Conservation (phyloP, 192 early-diverging fungal genomes). For the Entrophospora sp. region DNA sequence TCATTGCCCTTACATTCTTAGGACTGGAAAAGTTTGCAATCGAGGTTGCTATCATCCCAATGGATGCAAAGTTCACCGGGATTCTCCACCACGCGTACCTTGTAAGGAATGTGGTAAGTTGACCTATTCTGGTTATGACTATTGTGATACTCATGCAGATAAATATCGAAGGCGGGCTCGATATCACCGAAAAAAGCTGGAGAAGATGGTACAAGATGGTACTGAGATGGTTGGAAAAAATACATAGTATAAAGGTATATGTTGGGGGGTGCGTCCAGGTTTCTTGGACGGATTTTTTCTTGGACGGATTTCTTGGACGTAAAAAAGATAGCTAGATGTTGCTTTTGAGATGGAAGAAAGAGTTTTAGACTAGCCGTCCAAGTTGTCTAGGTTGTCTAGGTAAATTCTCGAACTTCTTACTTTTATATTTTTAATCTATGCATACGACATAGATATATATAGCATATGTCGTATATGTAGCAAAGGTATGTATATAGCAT, state of each 20-base stretch:
- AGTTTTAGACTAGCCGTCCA: constrained; percentile 18
- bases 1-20: too few species aligned
- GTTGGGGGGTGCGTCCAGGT: neutral
- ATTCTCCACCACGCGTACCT: too few species aligned
- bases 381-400: constrained; percentile 19
- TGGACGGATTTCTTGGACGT: neutral
- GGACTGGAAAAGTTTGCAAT: too few species aligned
- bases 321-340: constrained; percentile 7
- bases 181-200: neutral
- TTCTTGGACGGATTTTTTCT: constrained; percentile 4
- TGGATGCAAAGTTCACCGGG: too few species aligned
- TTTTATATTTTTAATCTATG: constrained; percentile 8
- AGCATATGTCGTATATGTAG: neutral
- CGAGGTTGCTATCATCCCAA: too few species aligned
- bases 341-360: neutral
- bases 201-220: constrained; percentile 2
- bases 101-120: too few species aligned
- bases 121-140: too few species aligned
- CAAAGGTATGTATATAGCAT: constrained; percentile 12
- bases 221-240: constrained; percentile 10
- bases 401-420: constrained; percentile 15
- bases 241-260: neutral
- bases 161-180: too few species aligned
- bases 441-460: neutral
- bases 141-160: too few species aligned